Evolutionary conservation across 306 rosid genomes (phyloP).

Genomic region (Cicer arietinum): DNA sequence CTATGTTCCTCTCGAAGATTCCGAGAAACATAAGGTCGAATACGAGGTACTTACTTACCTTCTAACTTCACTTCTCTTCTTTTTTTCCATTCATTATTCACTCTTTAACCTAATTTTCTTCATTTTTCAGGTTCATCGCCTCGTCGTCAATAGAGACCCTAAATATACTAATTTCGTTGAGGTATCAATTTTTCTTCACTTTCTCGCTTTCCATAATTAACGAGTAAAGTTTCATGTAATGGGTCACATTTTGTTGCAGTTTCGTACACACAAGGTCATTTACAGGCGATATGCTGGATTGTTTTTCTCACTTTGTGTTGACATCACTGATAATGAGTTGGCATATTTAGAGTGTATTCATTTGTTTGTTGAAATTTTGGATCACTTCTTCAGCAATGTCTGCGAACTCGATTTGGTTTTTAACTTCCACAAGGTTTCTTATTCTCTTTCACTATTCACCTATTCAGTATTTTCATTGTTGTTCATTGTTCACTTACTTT

Average conservation of each 20-base stretch:
- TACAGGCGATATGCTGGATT: conserved; percentile 96
- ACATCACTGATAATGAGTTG: conserved; percentile 96
- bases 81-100: neutral
- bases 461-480: neutral
- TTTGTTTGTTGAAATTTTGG: conserved; percentile 92
- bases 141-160: conserved; percentile 98
- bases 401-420: conserved; percentile 92
- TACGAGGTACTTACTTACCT: conserved; percentile 68
- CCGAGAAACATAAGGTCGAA: conserved; percentile 97
- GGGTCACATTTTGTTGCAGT: conserved; percentile 57
- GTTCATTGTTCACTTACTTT: conserved; percentile 34
- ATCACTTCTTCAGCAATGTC: conserved; percentile 96
- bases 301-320: conserved; percentile 97
- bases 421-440: conserved; percentile 87
- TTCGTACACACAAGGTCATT: conserved; percentile 94
- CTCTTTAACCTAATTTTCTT: conserved; percentile 36
- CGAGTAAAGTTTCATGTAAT: neutral
- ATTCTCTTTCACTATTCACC: neutral
- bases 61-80: neutral
- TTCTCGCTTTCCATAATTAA: neutral
- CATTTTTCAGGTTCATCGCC: conserved; percentile 79
- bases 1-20: conserved; percentile 96
- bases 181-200: conserved; percentile 19
- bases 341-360: conserved; percentile 97
- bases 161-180: conserved; percentile 95